A percentile compares a stretch with the other conserved stretches of the same genome.
Evolutionary conservation across 2,329 filamentous ascomycete species (phyloP).

Genomic region (Epichloe coenophiala): DNA sequence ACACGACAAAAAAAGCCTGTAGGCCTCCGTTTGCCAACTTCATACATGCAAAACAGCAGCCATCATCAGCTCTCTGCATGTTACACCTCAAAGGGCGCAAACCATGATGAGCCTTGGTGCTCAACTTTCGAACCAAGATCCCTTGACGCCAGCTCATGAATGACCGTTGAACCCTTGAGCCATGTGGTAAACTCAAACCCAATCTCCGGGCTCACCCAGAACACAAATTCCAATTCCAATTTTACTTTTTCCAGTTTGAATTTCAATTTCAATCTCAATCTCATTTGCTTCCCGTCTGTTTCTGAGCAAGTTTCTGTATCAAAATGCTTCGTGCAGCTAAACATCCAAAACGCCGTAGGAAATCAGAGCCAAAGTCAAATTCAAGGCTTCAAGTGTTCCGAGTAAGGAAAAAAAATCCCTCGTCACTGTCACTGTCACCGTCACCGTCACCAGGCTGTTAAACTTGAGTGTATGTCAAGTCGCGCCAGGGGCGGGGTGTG

Average conservation of each 20-base stretch:
- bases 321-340: background rate
- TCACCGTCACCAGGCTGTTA: no score
- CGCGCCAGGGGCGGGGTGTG: background rate
- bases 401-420: background rate
- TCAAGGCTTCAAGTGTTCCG: background rate
- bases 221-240: background rate
- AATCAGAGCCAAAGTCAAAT: background rate
- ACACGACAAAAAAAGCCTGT: background rate
- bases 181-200: background rate
- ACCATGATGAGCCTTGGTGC: background rate
- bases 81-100: background rate
- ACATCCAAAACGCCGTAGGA: background rate
- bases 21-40: background rate
- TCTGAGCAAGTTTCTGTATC: background rate
- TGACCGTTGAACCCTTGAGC: background rate
- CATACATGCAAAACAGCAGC: slow-evolving; percentile 1
- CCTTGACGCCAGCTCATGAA: background rate
- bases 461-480: background rate
- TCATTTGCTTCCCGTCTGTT: background rate
- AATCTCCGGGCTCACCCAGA: background rate
- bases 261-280: background rate
- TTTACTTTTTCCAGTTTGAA: no score
- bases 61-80: slow-evolving; percentile 3
- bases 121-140: background rate
- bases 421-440: no score